Evolutionary conservation across 129 eudicot genomes (phyloP).

Genomic region (Oenanthe sinensis): DNA sequence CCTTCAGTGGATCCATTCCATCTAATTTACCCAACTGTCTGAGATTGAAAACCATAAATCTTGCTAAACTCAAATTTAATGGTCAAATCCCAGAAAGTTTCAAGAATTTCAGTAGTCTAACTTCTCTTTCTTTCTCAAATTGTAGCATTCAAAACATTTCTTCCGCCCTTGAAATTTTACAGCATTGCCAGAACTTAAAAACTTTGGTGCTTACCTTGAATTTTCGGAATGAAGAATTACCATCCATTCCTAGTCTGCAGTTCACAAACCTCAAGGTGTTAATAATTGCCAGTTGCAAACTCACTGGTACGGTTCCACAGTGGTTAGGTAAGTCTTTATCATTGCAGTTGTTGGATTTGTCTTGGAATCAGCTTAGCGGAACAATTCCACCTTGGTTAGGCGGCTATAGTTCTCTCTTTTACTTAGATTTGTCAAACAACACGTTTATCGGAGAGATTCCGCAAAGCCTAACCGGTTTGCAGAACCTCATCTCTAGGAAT

Average conservation of each 20-base stretch:
- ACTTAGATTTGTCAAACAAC: slow-evolving; percentile 57
- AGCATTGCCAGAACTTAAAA: slow-evolving; percentile 44
- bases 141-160: slow-evolving; percentile 38
- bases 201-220: slow-evolving; percentile 51
- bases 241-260: slow-evolving; percentile 20
- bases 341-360: slow-evolving; percentile 53
- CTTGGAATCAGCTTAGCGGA: slow-evolving; percentile 50
- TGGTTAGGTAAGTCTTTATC: slow-evolving; percentile 36
- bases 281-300: slow-evolving; percentile 44
- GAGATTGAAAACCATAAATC: slow-evolving; percentile 36
- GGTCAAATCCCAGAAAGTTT: slow-evolving; percentile 57
- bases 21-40: slow-evolving; percentile 32
- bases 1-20: slow-evolving; percentile 41
- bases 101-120: slow-evolving; percentile 32
- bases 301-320: slow-evolving; percentile 43
- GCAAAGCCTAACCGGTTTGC: slow-evolving; percentile 30
- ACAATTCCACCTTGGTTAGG: slow-evolving; percentile 53
- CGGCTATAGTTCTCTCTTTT: slow-evolving; percentile 33
- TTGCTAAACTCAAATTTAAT: slow-evolving; percentile 31
- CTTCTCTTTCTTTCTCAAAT: slow-evolving; percentile 53
- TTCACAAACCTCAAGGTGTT: slow-evolving; percentile 40
- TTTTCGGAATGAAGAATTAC: slow-evolving; percentile 39
- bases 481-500: slow-evolving; percentile 21
- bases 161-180: slow-evolving; percentile 35
- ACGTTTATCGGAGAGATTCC: slow-evolving; percentile 48